A percentile compares a stretch with the other conserved stretches of the same genome.
These are phyloP conservation scores for Cladophialophora carrionii DNA, from an alignment of 2,329 filamentous ascomycete species.

Conservation along the genomic window DNA sequence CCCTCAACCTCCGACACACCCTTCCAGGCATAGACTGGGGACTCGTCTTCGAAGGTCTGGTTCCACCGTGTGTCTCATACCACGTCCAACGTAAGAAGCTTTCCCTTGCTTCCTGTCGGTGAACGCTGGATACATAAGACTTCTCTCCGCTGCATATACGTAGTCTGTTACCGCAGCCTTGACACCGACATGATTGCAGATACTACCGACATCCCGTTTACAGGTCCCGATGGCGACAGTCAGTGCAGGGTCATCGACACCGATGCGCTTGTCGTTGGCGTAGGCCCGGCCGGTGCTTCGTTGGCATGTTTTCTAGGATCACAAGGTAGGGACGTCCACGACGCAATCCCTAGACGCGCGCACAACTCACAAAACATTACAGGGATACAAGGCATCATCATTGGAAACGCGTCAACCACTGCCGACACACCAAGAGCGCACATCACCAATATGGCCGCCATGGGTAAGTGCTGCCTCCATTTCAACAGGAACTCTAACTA, in stretches of 20 bases:
- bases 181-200: not conserved
- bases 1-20: not conserved
- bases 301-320: slow-evolving; percentile 25
- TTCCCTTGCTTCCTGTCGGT: not conserved
- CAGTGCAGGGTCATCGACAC: not conserved
- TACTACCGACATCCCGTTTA: not conserved
- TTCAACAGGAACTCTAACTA: not conserved
- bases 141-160: not conserved
- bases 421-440: slow-evolving; percentile 26
- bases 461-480: slow-evolving; percentile 8
- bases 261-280: slow-evolving; percentile 43
- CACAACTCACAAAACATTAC: not conserved
- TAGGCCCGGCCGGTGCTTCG: slow-evolving; percentile 59
- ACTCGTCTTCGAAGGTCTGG: not conserved
- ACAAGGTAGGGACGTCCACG: slow-evolving; percentile 47
- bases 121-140: not conserved
- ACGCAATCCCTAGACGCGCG: not conserved
- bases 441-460: slow-evolving; percentile 26
- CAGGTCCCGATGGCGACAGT: not conserved
- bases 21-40: not conserved
- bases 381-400: slow-evolving; percentile 10
- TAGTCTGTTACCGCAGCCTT: not conserved
- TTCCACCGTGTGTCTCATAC: not conserved
- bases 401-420: not conserved
- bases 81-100: not conserved